Base-by-base conservation (phyloP, 768 basidiomycete genomes). In the Cystoderma amianthinum region DNA sequence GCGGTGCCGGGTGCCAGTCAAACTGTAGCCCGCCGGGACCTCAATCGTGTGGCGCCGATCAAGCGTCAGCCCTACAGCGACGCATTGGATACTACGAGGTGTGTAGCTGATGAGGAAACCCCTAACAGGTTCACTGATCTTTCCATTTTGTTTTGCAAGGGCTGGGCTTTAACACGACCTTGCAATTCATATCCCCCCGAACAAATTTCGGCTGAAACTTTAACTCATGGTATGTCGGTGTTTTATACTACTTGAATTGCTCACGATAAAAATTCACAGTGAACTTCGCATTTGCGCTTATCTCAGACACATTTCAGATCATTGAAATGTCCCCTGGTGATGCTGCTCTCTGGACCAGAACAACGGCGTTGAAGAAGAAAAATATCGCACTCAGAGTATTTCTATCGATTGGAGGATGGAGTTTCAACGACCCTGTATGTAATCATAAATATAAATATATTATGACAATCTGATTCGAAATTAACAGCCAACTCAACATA, bases 351-450 rank as follows among this genome's bases (percentile, higher is more conserved):
- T 56, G 51, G 47, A 34, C 34, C 11, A 44, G 52, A 44, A 53
- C 50, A 4, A 52, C 57, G 3, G 51, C 48, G 6, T 32, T 58
- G 32, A 59, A 59, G 39, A 44, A 50, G 18, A 48, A 36, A 1
- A 52, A 54, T 21, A 49, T 48, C 10, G 44, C 47, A 3, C 44
- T 59, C n/a, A 54, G 52, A 30, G 51, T 53, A 15, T 55, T 48
- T 32, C 38, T 58, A 11, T 55, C 54, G 1, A 52, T 59, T 19
- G 57, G 57, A 16, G 57, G 57, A 6, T 56, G 57, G 57, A 48
- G 43, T 10, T 53, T 56, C 44, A 56, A 56, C 32, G 53, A 54
- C 36, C 48, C 47, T 7, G 28, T 30, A 30, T 30, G 28, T 30
- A 30, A 9, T 30, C 15, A 9, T 30, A 30, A 30, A 9, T 30